Evolutionary conservation across 164 flowering plant genomes (phyloP), one percentile per base, ranked within the genome.

Genomic region (Buxus sempervirens): DNA sequence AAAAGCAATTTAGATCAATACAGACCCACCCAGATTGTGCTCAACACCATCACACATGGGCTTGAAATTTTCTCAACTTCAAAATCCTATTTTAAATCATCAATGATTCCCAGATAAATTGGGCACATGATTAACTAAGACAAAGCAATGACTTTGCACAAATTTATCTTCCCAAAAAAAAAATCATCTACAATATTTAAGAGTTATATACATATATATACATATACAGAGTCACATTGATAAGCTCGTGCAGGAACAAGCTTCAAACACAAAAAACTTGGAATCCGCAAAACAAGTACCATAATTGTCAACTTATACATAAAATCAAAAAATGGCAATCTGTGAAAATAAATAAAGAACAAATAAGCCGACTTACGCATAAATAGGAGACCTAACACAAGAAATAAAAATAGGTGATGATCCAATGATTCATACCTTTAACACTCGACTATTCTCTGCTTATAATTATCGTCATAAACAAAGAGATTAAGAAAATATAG

Each of bases 341-440:
- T 60, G n/a, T 0, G 23, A 20, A 60, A 12, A 59, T 16, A 19
- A 59, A 26, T n/a, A n/a, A n/a, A n/a, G n/a, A n/a, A n/a, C n/a
- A n/a, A n/a, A n/a, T 12, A 28, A 27, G 6, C 23, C 16, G n/a
- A 0, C 9, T 4, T 20, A n/a, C 38, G 20, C n/a, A 20, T 5
- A 21, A 36, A 22, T 8, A n/a, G n/a, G n/a, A n/a, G n/a, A n/a
- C n/a, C n/a, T n/a, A n/a, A n/a, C n/a, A n/a, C n/a, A n/a, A n/a
- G n/a, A n/a, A n/a, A n/a, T n/a, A n/a, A n/a, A n/a, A n/a, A n/a
- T n/a, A 9, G n/a, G n/a, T n/a, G n/a, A n/a, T n/a, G n/a, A n/a
- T n/a, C n/a, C n/a, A 23, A 62, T 38, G 53, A 62, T 62, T 53
- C 53, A 38, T 41, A 62, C 64, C 51, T 5, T 21, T 42, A 62